A percentile compares a stretch with the other conserved stretches of the same genome.
These are phyloP conservation scores for Begonia loranthoides DNA, from an alignment of 306 rosid species.

Conservation along the genomic window DNA sequence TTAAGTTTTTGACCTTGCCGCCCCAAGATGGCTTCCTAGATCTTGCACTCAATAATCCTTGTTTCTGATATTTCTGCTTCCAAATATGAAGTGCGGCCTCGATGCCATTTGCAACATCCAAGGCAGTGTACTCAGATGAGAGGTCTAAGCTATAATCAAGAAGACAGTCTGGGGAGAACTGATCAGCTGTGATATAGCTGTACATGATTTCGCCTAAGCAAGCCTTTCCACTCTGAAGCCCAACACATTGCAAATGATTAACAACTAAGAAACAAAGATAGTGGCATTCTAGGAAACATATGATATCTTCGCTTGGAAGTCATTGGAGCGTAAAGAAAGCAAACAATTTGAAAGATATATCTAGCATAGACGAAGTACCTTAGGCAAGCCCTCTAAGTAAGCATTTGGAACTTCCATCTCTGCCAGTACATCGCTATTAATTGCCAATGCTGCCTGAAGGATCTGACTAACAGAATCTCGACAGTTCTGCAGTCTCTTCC, in stretches of 20 bases:
- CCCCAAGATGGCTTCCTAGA: slow-evolving; percentile 29
- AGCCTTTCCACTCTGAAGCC: slow-evolving; percentile 27
- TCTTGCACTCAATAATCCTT: slow-evolving; percentile 7
- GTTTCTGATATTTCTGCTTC: slow-evolving; percentile 23
- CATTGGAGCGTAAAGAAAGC: too few relatives aligned
- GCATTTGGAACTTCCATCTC: slow-evolving; percentile 30
- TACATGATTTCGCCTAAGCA: slow-evolving; percentile 22
- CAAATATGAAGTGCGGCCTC: slow-evolving; percentile 38
- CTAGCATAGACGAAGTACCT: slow-evolving; percentile 12
- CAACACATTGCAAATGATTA: too few relatives aligned
- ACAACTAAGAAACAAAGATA: too few relatives aligned
- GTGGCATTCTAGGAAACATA: too few relatives aligned
- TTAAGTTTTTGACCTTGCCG: slow-evolving; percentile 27
- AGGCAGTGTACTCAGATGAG: slow-evolving; percentile 28
- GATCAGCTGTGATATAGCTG: slow-evolving; percentile 20
- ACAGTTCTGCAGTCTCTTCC: slow-evolving; percentile 29
- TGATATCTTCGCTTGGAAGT: too few relatives aligned
- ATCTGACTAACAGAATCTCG: slow-evolving; percentile 34
- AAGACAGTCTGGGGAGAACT: slow-evolving; percentile 29
- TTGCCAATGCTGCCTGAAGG: slow-evolving; percentile 43
- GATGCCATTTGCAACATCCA: slow-evolving; percentile 33
- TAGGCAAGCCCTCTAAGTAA: slow-evolving; percentile 28
- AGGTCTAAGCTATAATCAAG: slow-evolving; percentile 28
- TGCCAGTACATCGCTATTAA: slow-evolving; percentile 22
- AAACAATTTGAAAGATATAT: too few relatives aligned